Percentiles rank a stretch among this genome's conserved stretches.
Evolutionary conservation across 768 basidiomycete genomes (phyloP).

Genomic region (Butyriboletus loyo): DNA sequence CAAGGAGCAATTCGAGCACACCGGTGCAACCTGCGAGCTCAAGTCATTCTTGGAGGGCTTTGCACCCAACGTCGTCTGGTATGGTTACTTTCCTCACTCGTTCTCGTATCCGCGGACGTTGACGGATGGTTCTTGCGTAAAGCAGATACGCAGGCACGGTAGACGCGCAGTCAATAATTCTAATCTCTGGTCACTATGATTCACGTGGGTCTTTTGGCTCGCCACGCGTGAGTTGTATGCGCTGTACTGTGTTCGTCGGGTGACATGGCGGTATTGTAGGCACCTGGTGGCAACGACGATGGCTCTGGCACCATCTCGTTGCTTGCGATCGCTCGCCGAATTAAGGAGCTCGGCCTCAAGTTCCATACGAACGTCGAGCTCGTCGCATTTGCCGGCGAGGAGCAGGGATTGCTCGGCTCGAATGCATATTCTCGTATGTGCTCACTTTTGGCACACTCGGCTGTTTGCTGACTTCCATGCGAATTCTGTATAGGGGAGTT

Average conservation of each 20-base stretch:
- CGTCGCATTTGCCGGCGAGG: constrained; percentile 85
- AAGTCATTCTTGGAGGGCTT: constrained; percentile 67
- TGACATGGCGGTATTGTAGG: constrained; percentile 14
- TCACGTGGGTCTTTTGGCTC: constrained; percentile 88
- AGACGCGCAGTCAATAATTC: constrained; percentile 52
- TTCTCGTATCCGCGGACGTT: background rate
- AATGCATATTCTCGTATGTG: constrained; percentile 73
- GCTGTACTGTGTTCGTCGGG: background rate
- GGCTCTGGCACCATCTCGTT: constrained; percentile 66
- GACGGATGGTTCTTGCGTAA: background rate
- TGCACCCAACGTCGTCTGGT: constrained; percentile 89
- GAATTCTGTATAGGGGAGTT: constrained; percentile 47
- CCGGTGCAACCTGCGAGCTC: constrained; percentile 72
- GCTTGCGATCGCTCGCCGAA: constrained; percentile 77
- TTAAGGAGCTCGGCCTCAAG: constrained; percentile 58
- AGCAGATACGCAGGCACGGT: constrained; percentile 53
- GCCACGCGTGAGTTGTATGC: constrained; percentile 36
- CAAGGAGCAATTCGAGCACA: constrained; percentile 65
- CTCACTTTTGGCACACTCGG: background rate
- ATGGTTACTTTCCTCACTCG: background rate
- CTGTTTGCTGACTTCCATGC: background rate
- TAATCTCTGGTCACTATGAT: constrained; percentile 88
- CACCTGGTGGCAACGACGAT: constrained; percentile 60
- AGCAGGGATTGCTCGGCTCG: constrained; percentile 83
- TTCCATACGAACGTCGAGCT: constrained; percentile 80